Conservation (phyloP, 345 rosid genomes). For the Carallia brachiata region DNA sequence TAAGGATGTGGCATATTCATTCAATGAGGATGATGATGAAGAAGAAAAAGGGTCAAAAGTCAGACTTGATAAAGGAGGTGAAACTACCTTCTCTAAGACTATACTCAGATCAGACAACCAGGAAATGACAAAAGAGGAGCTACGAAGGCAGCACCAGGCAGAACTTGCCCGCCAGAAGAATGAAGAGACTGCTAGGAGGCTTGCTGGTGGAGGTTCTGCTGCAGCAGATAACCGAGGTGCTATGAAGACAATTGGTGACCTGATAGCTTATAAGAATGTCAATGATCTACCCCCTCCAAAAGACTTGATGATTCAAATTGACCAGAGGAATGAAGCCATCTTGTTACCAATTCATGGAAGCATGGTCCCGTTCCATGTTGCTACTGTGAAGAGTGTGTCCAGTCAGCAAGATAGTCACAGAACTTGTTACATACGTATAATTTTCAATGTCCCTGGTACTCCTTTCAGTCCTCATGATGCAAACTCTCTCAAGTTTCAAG, state of each 20-base stretch:
- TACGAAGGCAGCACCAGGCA: constrained; percentile 95
- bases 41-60: constrained; percentile 40
- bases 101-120: constrained; percentile 85
- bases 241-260: constrained; percentile 59
- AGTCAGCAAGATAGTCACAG: constrained; percentile 87
- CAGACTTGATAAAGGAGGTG: constrained; percentile 40
- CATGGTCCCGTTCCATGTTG: constrained; percentile 92
- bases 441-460: constrained; percentile 80
- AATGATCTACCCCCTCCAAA: constrained; percentile 77
- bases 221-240: constrained; percentile 58
- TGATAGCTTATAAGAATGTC: constrained; percentile 80
- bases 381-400: constrained; percentile 81
- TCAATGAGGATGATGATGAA: constrained; percentile 87
- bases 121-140: constrained; percentile 90
- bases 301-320: constrained; percentile 76
- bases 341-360: constrained; percentile 82
- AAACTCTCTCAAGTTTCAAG: constrained; percentile 63
- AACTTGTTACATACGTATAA: constrained; percentile 75
- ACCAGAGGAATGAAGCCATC: constrained; percentile 85
- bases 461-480: constrained; percentile 81
- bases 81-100: constrained; percentile 55
- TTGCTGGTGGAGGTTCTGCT: constrained; percentile 71
- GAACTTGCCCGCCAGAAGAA: constrained; percentile 97
- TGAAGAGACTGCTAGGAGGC: constrained; percentile 94
- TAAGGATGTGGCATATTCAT: constrained; percentile 85